Percentiles rank a stretch among this genome's conserved stretches.
Conservation (phyloP, 805 yeast species). For the Wickerhamomyces xylosicus region DNA sequence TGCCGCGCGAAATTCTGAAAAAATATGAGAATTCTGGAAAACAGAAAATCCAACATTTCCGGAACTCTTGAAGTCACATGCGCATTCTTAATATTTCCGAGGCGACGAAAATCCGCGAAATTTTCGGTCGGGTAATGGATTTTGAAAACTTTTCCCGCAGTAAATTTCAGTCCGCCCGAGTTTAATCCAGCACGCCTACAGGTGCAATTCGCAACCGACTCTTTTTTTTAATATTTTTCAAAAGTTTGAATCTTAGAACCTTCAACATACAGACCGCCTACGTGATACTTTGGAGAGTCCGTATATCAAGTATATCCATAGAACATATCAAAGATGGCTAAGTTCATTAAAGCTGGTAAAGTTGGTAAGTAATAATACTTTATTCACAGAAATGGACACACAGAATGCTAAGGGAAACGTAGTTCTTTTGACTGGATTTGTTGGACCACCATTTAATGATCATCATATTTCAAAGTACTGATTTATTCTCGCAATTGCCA, state of each 20-base stretch:
- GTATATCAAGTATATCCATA: not conserved
- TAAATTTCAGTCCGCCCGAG: conserved; percentile 17
- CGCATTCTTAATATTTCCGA: too few species aligned
- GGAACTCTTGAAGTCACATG: too few species aligned
- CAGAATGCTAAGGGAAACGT: conserved; percentile 1
- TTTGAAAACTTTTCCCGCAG: not conserved
- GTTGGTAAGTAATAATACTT: conserved; percentile 62
- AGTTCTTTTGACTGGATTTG: conserved; percentile 1
- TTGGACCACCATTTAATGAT: not conserved
- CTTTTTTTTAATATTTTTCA: conserved; percentile 12
- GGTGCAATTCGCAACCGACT: conserved; percentile 15
- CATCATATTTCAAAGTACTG: too few species aligned
- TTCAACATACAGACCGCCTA: not conserved
- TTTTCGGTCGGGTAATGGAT: not conserved
- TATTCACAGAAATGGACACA: not conserved
- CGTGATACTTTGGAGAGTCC: not conserved
- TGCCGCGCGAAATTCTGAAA: too few species aligned
- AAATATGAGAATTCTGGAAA: too few species aligned
- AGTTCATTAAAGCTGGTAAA: conserved; percentile 95
- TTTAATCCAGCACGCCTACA: conserved; percentile 8
- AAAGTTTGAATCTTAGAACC: not conserved
- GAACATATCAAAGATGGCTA: conserved; percentile 62
- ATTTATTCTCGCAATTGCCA: too few species aligned
- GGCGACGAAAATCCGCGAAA: too few species aligned
- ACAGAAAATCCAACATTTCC: too few species aligned